These are phyloP conservation scores for Neoarthrinium moseri DNA, from an alignment of 2,329 filamentous ascomycete species.

Conservation along the genomic window DNA sequence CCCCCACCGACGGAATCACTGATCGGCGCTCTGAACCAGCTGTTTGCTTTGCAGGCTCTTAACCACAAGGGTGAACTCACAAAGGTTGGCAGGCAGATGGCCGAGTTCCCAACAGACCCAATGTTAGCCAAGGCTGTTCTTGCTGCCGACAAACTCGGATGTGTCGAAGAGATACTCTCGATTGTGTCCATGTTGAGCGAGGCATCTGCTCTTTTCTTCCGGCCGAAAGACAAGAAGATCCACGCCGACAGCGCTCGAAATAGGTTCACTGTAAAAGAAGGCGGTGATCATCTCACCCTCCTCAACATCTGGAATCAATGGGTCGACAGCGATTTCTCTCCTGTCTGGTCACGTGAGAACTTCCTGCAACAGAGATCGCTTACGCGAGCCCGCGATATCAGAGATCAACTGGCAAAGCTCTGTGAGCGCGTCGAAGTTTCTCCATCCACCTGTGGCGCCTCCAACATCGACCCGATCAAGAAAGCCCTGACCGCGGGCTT, in stretches of 20 bases:
- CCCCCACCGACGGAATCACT: conserved; percentile 86
- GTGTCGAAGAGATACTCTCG: conserved; percentile 87
- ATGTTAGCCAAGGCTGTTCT: conserved; percentile 89
- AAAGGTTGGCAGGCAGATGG: conserved; percentile 89
- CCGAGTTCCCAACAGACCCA: conserved; percentile 89
- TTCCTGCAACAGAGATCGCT: conserved; percentile 91
- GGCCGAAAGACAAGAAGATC: conserved; percentile 95
- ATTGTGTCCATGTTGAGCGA: conserved; percentile 95
- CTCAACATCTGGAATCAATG: conserved; percentile 96
- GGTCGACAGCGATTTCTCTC: conserved; percentile 87
- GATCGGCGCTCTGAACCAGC: conserved; percentile 82
- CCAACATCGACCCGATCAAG: conserved; percentile 76
- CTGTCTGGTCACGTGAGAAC: conserved; percentile 87
- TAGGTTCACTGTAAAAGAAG: conserved; percentile 85
- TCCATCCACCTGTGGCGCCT: conserved; percentile 65
- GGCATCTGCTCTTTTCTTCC: conserved; percentile 85
- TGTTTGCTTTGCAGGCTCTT: conserved; percentile 87
- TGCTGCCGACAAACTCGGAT: conserved; percentile 85
- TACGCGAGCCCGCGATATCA: conserved; percentile 83
- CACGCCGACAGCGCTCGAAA: conserved; percentile 89
- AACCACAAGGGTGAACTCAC: conserved; percentile 89
- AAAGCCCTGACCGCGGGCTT: conserved; percentile 89
- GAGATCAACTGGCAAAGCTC: conserved; percentile 87
- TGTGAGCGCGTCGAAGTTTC: conserved; percentile 91
- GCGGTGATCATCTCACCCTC: conserved; percentile 84